These are phyloP conservation scores for Escovopsis sp. DNA, from an alignment of 2,329 filamentous ascomycete genomes.

Conservation along the genomic window DNA sequence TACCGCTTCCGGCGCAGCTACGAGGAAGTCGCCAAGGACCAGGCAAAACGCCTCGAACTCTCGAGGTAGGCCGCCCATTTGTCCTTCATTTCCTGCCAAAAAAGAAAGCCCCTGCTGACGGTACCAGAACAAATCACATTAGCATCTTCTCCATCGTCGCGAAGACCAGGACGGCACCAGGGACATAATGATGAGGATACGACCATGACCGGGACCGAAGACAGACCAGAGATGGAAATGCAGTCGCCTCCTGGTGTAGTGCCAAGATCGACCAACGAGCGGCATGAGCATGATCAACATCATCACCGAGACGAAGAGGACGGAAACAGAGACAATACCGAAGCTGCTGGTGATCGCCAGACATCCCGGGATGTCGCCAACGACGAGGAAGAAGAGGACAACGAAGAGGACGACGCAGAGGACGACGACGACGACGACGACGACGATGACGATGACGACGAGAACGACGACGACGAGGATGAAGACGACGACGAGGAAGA, in stretches of 20 bases:
- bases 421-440: conserved; percentile 14
- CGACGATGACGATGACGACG: conserved; percentile 20
- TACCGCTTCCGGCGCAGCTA: conserved; percentile 39
- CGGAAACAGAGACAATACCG: background rate
- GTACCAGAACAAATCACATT: conserved; percentile 18
- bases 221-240: conserved; percentile 31
- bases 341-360: conserved; percentile 1
- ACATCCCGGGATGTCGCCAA: conserved; percentile 6
- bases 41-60: conserved; percentile 45
- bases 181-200: conserved; percentile 47
- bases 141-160: conserved; percentile 23
- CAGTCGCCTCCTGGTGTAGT: conserved; percentile 5
- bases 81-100: background rate
- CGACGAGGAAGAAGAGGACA: conserved; percentile 12
- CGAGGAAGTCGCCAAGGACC: conserved; percentile 56
- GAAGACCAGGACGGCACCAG: conserved; percentile 39
- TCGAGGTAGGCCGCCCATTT: conserved; percentile 18
- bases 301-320: conserved; percentile 5
- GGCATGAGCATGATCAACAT: conserved; percentile 3
- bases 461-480: conserved; percentile 22
- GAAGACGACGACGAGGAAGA: conserved; percentile 36
- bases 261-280: background rate
- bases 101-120: conserved; percentile 4
- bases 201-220: conserved; percentile 56
- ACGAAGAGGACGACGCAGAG: conserved; percentile 19